Evolutionary conservation across 768 basidiomycete genomes (phyloP).

Genomic region (Punctularia strigosozonata): DNA sequence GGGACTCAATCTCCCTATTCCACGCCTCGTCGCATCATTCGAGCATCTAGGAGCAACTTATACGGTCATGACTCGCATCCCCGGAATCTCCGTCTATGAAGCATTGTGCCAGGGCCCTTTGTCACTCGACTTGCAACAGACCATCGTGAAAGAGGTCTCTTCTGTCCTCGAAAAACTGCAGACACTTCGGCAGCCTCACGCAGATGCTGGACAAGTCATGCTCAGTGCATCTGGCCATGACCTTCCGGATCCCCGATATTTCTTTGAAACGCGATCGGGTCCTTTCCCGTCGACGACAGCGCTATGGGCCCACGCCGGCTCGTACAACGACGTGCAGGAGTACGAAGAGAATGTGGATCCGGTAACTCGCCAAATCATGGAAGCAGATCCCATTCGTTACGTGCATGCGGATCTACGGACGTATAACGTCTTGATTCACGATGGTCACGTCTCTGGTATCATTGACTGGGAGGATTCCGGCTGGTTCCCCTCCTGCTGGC

Average conservation of each 20-base stretch:
- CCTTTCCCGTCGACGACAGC: neutral
- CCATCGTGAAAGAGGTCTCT: too few relatives aligned
- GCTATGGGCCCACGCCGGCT: neutral
- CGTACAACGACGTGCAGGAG: neutral
- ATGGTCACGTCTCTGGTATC: conserved; percentile 12
- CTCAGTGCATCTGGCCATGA: neutral
- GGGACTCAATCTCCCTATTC: too few relatives aligned
- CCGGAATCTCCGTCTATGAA: too few relatives aligned
- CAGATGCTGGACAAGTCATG: neutral
- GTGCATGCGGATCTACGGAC: conserved; percentile 7
- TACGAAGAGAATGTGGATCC: neutral
- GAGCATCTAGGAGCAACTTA: too few relatives aligned
- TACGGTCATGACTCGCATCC: too few relatives aligned
- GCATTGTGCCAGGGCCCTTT: too few relatives aligned
- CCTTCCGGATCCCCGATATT: neutral
- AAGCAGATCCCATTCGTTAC: neutral
- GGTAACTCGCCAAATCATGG: neutral
- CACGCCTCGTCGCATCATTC: too few relatives aligned
- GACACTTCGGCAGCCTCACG: neutral
- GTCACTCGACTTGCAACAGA: too few relatives aligned
- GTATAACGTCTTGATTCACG: conserved; percentile 12
- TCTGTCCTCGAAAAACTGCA: neutral
- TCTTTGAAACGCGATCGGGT: neutral
- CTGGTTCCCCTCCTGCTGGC: conserved; percentile 14
- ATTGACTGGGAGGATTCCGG: conserved; percentile 16